Conservation (phyloP, 768 basidiomycete genomes). For the Suillus lakei region DNA sequence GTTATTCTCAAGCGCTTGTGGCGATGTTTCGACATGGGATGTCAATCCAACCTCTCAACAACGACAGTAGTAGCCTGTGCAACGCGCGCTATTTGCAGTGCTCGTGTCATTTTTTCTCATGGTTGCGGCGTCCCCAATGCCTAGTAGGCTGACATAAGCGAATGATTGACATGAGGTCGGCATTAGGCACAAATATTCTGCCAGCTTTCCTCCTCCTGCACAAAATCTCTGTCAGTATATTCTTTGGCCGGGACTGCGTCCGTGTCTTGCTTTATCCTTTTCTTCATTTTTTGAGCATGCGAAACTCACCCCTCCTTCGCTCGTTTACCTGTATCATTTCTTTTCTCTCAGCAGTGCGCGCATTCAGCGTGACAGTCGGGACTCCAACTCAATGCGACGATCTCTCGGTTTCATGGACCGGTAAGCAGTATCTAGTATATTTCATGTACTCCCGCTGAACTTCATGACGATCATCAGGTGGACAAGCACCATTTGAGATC, state of each 20-base stretch:
- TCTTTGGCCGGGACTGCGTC: conserved; percentile 14
- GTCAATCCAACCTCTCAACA: not conserved
- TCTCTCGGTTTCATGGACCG: conserved; percentile 65
- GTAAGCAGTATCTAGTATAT: conserved; percentile 40
- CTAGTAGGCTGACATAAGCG: conserved; percentile 11
- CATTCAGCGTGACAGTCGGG: conserved; percentile 56
- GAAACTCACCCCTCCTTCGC: conserved; percentile 27
- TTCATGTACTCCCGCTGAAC: conserved; percentile 11
- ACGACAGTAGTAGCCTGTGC: too few relatives aligned
- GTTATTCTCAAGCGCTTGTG: not conserved
- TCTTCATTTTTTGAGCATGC: conserved; percentile 31
- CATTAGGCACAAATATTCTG: conserved; percentile 4
- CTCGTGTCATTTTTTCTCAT: not conserved
- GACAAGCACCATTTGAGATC: conserved; percentile 55
- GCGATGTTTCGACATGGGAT: not conserved
- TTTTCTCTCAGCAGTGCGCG: conserved; percentile 24
- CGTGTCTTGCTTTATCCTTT: conserved; percentile 14
- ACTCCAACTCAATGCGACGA: conserved; percentile 64
- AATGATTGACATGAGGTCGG: not conserved
- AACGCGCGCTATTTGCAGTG: not conserved
- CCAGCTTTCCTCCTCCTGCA: conserved; percentile 11
- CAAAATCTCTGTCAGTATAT: conserved; percentile 11
- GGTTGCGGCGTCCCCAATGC: not conserved
- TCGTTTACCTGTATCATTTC: conserved; percentile 25
- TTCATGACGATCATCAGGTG: conserved; percentile 45